Base-by-base conservation (phyloP, 495 filamentous ascomycete species). In the Stereocaulon alpinum region DNA sequence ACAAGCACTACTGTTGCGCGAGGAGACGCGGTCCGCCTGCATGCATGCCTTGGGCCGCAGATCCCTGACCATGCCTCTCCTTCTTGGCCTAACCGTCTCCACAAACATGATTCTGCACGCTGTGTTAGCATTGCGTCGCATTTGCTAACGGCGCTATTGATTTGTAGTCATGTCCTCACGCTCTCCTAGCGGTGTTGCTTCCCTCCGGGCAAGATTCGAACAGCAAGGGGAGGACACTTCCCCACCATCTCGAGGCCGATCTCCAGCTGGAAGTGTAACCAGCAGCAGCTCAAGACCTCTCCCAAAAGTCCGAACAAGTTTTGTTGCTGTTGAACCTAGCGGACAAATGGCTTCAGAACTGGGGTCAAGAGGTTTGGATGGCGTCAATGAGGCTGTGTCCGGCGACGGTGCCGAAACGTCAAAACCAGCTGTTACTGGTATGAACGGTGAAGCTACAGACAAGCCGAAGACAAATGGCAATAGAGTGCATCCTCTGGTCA, bases 181-280 rank as follows among this genome's bases (percentile, higher is more conserved):
- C 43, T 71, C 76, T 61, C 73, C 73, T 51, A 76, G 77, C 51
- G 82, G 81, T 48, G 80, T 86, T 61, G 76, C 80, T 70, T 89
- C 86, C 74, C 81, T 96, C 60, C 82, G 89, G 58, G 91, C 91
- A 65, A 89, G 88, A 78, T 96, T 96, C 69, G 91, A 96, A 77
- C 77, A 78, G 42, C 78, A 74, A 55, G 70, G 60, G 17, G 70
- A 72, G 49, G 57, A 74, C 57, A 71, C 72, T 12, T 83, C 82
- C 47, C 82, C 86, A 55, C 85, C 86, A 37, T 82, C 86, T 59
- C 83, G 87, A 69, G 88, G 88, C 59, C 80, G 86, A 68, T 88
- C 87, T 43, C 85, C 87, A 57, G 83, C 77, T 55, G 71, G 70
- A 12, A 65, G 59, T 53, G 53, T 65, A 15, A 64, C 56, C 6